Conservation (phyloP, 768 basidiomycete species). For the Amanita thiersii region DNA sequence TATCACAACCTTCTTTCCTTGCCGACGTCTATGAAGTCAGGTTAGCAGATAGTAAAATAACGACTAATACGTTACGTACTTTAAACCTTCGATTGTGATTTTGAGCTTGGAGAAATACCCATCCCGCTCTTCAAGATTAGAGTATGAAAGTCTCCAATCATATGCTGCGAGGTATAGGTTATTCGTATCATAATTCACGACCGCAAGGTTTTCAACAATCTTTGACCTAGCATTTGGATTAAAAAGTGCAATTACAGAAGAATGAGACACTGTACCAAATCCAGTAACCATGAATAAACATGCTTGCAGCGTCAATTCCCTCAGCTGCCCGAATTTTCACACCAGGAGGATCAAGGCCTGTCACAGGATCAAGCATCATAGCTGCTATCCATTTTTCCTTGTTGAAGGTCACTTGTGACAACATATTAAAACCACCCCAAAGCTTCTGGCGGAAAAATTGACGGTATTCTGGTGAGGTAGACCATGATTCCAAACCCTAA, state of each 20-base stretch:
- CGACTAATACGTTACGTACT: constrained; percentile 28
- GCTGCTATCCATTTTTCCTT: constrained; percentile 85
- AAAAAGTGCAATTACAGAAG: constrained; percentile 1
- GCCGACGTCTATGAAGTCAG: constrained; percentile 47
- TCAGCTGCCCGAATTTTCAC: constrained; percentile 88
- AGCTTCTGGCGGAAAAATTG: constrained; percentile 88
- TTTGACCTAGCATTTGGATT: constrained; percentile 51
- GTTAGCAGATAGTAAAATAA: neutral
- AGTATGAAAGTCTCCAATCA: constrained; percentile 85
- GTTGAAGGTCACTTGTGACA: constrained; percentile 76
- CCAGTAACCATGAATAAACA: constrained; percentile 89
- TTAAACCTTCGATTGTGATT: constrained; percentile 70
- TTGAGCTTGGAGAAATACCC: constrained; percentile 85
- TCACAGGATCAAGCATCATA: constrained; percentile 85
- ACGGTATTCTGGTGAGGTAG: constrained; percentile 76
- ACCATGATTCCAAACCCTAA: constrained; percentile 89
- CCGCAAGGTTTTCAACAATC: constrained; percentile 91
- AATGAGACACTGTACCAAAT: constrained; percentile 51
- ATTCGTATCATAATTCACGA: constrained; percentile 87
- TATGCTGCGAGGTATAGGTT: constrained; percentile 81
- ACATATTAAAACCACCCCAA: constrained; percentile 76
- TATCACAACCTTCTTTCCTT: constrained; percentile 74
- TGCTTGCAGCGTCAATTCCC: constrained; percentile 85
- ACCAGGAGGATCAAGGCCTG: constrained; percentile 82
- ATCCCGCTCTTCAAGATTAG: constrained; percentile 88